These are phyloP conservation scores for Sarocladium brachiariae DNA, from an alignment of 2,329 filamentous ascomycete genomes.

Conservation along the genomic window DNA sequence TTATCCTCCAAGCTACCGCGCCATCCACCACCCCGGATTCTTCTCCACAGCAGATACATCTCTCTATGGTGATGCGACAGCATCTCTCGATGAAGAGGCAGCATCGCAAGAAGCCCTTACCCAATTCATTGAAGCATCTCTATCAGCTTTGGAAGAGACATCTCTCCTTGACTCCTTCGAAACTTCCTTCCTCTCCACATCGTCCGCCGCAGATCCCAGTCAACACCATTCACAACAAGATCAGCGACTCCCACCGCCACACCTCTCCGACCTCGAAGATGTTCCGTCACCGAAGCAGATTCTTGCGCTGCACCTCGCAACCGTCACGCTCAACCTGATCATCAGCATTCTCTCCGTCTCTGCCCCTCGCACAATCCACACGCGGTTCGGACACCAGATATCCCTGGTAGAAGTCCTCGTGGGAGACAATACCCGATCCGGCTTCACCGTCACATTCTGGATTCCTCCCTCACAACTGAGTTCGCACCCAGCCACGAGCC, in stretches of 20 bases:
- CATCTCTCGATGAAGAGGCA: not conserved
- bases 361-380: constrained; percentile 59
- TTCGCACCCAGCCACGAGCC: constrained; percentile 27
- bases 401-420: constrained; percentile 72
- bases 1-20: constrained; percentile 21
- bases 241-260: constrained; percentile 24
- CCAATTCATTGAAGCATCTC: constrained; percentile 72
- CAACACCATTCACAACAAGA: constrained; percentile 29
- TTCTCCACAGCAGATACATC: constrained; percentile 39
- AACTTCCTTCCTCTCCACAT: constrained; percentile 18
- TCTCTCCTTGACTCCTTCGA: constrained; percentile 39
- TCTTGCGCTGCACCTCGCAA: constrained; percentile 64
- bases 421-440: constrained; percentile 76
- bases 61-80: too few species aligned
- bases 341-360: constrained; percentile 69
- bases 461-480: constrained; percentile 38
- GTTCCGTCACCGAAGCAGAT: constrained; percentile 64
- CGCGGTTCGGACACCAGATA: constrained; percentile 54
- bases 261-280: constrained; percentile 52
- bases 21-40: constrained; percentile 32
- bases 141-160: constrained; percentile 58
- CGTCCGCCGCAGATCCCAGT: constrained; percentile 13
- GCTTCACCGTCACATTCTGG: constrained; percentile 84
- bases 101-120: constrained; percentile 35
- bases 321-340: constrained; percentile 75